Evolutionary conservation across 805 yeast species (phyloP), one percentile per base, ranked within the genome.

Genomic region (Yarrowia sp.): DNA sequence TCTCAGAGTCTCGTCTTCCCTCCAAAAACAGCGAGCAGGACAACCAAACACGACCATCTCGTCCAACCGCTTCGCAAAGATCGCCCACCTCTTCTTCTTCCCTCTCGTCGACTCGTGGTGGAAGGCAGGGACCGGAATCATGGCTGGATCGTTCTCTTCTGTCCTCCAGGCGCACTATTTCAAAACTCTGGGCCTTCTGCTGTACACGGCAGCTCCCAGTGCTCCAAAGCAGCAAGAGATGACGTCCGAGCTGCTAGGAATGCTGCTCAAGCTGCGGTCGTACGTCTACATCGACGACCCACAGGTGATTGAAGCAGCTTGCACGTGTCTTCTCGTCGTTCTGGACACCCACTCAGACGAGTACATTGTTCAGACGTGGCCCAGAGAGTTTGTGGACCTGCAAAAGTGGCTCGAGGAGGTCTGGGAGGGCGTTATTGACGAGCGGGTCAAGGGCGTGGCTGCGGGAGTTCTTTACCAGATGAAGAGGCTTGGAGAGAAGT

Each of bases 161-260:
- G 66, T 86, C 1, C 71, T 87, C 19, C 75, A 77, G 33, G 77
- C 83, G 0, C 92, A 87, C 68, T 86, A 78, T 70, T 66, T 87
- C 47, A 79, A 81, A 61, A 84, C 89, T 0, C 68, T 87, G 61
- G 77, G 83, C 0, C 68, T 87, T n/a, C 66, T 87, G 2, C 69
- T 85, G 19, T 83, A 82, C 60, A 74, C 84, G 55, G 83, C 87
- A 0, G 80, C 82, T 64, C 90, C 90, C 0, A 73, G 83, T 2
- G 73, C 82, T 0, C 65, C 73, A 1, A 80, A 81, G 44, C 68
- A 84, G 22, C 69, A 73, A 1, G 88, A 82, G 35, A 85, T 88
- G 89, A 75, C 81, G 1, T 69, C 73, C 2, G 91, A 86, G 65
- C 71, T 79, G 61, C 64, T 86, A 47, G 66, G 66, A 1, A 44